Evolutionary conservation across 1,284 basidiomycete genomes (phyloP).

Genomic region (Leccinum pachyderme): DNA sequence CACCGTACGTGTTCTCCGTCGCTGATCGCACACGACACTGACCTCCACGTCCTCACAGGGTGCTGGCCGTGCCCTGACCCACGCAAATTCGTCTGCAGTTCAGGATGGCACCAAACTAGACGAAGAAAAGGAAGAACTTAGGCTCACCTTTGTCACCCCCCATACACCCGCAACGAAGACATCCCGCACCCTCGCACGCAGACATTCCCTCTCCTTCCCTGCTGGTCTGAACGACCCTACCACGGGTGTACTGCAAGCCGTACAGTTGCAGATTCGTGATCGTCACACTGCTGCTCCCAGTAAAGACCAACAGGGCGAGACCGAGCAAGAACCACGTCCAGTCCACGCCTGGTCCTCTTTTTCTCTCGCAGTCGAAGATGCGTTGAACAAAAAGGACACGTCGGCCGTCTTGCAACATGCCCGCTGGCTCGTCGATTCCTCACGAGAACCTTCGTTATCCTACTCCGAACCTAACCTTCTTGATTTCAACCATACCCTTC

Average conservation of each 20-base stretch:
- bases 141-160: slow-evolving; percentile 34
- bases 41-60: slow-evolving; percentile 40
- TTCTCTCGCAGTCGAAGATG: slow-evolving; percentile 19
- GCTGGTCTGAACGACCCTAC: slow-evolving; percentile 33
- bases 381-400: slow-evolving; percentile 15
- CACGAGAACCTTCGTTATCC: slow-evolving; percentile 12
- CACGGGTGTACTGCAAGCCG: slow-evolving; percentile 54
- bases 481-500: slow-evolving; percentile 68
- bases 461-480: slow-evolving; percentile 31
- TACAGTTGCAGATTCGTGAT: slow-evolving; percentile 58
- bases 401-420: slow-evolving; percentile 18
- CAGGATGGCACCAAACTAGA: slow-evolving; percentile 46
- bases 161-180: slow-evolving; percentile 26
- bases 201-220: slow-evolving; percentile 55
- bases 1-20: slow-evolving; percentile 36
- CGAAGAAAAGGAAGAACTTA: slow-evolving; percentile 59
- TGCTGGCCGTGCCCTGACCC: slow-evolving; percentile 64
- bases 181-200: slow-evolving; percentile 47
- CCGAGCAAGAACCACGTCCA: slow-evolving; percentile 20
- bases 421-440: slow-evolving; percentile 23
- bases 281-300: slow-evolving; percentile 43
- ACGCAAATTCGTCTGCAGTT: slow-evolving; percentile 58
- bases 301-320: slow-evolving; percentile 21
- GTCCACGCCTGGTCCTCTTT: slow-evolving; percentile 35
- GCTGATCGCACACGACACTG: slow-evolving; percentile 1